These are phyloP conservation scores for Chaetomium fimeti DNA, from an alignment of 495 filamentous ascomycete genomes.

Conservation along the genomic window DNA sequence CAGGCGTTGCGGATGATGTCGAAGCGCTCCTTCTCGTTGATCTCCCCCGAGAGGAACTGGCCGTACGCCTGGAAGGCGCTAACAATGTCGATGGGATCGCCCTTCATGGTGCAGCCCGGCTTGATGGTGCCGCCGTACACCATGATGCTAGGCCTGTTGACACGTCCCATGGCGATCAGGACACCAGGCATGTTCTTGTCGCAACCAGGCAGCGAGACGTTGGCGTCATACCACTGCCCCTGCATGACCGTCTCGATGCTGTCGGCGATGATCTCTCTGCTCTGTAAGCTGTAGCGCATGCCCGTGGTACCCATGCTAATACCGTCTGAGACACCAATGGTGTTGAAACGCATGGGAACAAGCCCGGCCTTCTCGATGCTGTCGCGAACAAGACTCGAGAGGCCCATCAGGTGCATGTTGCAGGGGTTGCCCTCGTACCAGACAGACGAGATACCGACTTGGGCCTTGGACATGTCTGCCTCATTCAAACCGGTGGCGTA, in stretches of 20 bases:
- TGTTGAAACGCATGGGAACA: conserved; percentile 93
- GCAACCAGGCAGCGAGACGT: conserved; percentile 96
- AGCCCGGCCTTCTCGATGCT: conserved; percentile 79
- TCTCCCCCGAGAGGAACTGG: conserved; percentile 87
- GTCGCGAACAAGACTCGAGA: conserved; percentile 78
- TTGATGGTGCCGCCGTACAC: conserved; percentile 95
- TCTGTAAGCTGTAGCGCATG: conserved; percentile 94
- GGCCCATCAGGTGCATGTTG: conserved; percentile 96
- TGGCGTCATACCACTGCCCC: conserved; percentile 98
- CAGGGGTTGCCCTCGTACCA: conserved; percentile 95
- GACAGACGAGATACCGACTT: conserved; percentile 91
- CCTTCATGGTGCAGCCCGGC: conserved; percentile 77
- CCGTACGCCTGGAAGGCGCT: conserved; percentile 98
- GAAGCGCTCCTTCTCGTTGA: conserved; percentile 83
- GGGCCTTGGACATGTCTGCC: conserved; percentile 86
- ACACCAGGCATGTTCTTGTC: conserved; percentile 99
- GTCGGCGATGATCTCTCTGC: conserved; percentile 93
- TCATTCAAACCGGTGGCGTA: conserved; percentile 87
- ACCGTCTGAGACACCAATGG: conserved; percentile 86
- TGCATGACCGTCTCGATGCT: conserved; percentile 98
- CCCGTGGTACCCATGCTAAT: conserved; percentile 81
- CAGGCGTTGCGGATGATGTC: conserved; percentile 96
- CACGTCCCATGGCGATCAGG: conserved; percentile 92
- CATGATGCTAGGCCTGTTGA: conserved; percentile 93
- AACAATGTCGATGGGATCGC: conserved; percentile 85